Evolutionary conservation across 2,329 filamentous ascomycete species (phyloP).

Genomic region (Gnomoniopsis smithogilvyi): DNA sequence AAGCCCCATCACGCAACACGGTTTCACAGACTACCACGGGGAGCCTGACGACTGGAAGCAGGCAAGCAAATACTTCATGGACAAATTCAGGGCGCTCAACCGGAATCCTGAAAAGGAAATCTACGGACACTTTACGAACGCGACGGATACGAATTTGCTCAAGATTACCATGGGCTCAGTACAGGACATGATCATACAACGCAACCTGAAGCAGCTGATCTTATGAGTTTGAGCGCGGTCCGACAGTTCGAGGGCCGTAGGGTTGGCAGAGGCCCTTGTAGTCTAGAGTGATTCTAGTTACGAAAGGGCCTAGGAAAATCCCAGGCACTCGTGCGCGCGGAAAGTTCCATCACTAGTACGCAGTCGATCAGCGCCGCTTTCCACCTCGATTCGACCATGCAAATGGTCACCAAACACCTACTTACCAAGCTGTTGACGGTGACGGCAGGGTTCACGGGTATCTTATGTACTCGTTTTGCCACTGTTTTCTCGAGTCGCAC

Average conservation of each 20-base stretch:
- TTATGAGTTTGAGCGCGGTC: slow-evolving; percentile 43
- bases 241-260: slow-evolving; percentile 11
- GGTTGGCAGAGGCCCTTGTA: slow-evolving; percentile 2
- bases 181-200: slow-evolving; percentile 84
- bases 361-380: slow-evolving; percentile 18
- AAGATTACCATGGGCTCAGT: slow-evolving; percentile 86
- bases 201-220: slow-evolving; percentile 76
- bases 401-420: slow-evolving; percentile 7
- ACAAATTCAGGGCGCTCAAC: slow-evolving; percentile 76
- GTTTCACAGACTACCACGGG: slow-evolving; percentile 76
- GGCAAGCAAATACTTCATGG: slow-evolving; percentile 76
- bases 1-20: slow-evolving; percentile 69
- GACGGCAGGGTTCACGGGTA: slow-evolving; percentile 1
- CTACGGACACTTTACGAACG: slow-evolving; percentile 61
- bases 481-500: neutral
- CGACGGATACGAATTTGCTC: slow-evolving; percentile 68
- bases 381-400: slow-evolving; percentile 1
- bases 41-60: slow-evolving; percentile 69
- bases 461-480: neutral
- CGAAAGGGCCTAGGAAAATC: neutral
- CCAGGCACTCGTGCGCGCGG: slow-evolving; percentile 10
- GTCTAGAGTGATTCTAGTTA: neutral
- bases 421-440: slow-evolving; percentile 6
- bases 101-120: slow-evolving; percentile 63
- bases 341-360: slow-evolving; percentile 13